These are phyloP conservation scores for Phaeoacremonium minimum DNA, from an alignment of 2,329 filamentous ascomycete genomes.

Conservation along the genomic window DNA sequence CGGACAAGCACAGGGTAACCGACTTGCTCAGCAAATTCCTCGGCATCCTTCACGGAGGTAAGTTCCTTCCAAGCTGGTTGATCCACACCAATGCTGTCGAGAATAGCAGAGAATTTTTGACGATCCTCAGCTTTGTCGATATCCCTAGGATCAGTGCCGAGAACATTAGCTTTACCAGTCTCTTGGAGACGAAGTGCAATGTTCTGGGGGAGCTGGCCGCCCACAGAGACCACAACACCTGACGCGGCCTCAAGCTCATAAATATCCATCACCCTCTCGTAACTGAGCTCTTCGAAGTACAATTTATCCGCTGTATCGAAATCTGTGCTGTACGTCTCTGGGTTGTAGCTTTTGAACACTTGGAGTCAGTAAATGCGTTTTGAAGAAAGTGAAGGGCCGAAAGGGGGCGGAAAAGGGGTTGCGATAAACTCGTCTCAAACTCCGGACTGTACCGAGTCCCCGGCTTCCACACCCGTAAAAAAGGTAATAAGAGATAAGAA, in stretches of 20 bases:
- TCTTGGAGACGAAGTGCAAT: constrained; percentile 94
- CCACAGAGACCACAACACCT: constrained; percentile 92
- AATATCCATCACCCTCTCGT: constrained; percentile 98
- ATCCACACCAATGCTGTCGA: constrained; percentile 94
- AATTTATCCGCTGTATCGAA: constrained; percentile 86
- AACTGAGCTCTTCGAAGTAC: constrained; percentile 95
- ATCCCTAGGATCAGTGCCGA: constrained; percentile 88
- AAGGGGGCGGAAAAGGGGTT: too few species aligned
- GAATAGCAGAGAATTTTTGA: constrained; percentile 96
- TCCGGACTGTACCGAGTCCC: too few species aligned
- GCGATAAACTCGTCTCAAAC: too few species aligned
- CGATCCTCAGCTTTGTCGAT: constrained; percentile 98
- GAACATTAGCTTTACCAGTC: constrained; percentile 80
- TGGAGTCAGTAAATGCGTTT: too few species aligned
- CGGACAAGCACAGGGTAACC: constrained; percentile 93
- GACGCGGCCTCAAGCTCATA: constrained; percentile 85
- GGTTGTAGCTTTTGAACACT: too few species aligned
- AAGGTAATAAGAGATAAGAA: constrained; percentile 3
- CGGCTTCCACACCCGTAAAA: too few species aligned
- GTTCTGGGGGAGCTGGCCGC: constrained; percentile 95
- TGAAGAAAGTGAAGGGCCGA: too few species aligned
- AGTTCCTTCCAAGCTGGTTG: constrained; percentile 98
- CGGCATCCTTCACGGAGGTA: constrained; percentile 82
- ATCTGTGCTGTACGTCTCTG: constrained; percentile 79
- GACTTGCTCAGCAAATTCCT: constrained; percentile 78